These are phyloP conservation scores for Graphiopsis chlorocephala DNA, from an alignment of 2,329 filamentous ascomycete species.

Conservation along the genomic window DNA sequence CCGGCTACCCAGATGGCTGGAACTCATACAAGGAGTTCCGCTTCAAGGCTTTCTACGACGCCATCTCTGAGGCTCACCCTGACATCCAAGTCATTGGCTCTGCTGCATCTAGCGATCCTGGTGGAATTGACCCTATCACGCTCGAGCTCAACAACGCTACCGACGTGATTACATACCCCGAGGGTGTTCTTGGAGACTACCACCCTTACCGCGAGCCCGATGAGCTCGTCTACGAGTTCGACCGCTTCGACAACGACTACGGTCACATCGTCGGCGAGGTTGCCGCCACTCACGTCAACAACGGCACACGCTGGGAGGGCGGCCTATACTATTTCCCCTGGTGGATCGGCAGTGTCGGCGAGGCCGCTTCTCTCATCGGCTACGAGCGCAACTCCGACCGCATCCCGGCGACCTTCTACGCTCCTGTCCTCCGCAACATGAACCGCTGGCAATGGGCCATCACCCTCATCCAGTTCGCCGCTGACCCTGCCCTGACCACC, in stretches of 20 bases:
- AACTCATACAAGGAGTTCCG: slow-evolving; percentile 44
- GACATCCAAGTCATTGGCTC: slow-evolving; percentile 55
- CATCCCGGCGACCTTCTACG: slow-evolving; percentile 52
- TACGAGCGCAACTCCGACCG: slow-evolving; percentile 62
- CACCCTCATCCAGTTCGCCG: slow-evolving; percentile 38
- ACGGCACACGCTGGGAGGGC: slow-evolving; percentile 49
- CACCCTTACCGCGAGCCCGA: slow-evolving; percentile 26
- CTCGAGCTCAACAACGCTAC: slow-evolving; percentile 14
- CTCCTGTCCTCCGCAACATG: slow-evolving; percentile 25
- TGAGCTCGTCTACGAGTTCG: slow-evolving; percentile 19
- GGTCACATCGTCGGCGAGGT: slow-evolving; percentile 19
- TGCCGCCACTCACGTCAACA: slow-evolving; percentile 48
- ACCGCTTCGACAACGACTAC: slow-evolving; percentile 44
- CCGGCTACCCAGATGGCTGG: slow-evolving; percentile 22
- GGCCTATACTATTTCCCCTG: slow-evolving; percentile 21
- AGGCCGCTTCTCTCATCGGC: slow-evolving; percentile 62
- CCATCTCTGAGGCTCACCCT: slow-evolving; percentile 54
- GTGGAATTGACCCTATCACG: slow-evolving; percentile 17
- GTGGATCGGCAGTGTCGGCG: slow-evolving; percentile 57
- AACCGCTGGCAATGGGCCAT: slow-evolving; percentile 29
- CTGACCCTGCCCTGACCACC: slow-evolving; percentile 33
- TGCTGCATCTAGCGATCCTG: slow-evolving; percentile 21
- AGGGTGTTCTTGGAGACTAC: slow-evolving; percentile 21
- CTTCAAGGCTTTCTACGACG: slow-evolving; percentile 57
- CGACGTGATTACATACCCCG: slow-evolving; percentile 18